Evolutionary conservation across 2,329 filamentous ascomycete species (phyloP).

Genomic region (Ophioceras dolichostomum): DNA sequence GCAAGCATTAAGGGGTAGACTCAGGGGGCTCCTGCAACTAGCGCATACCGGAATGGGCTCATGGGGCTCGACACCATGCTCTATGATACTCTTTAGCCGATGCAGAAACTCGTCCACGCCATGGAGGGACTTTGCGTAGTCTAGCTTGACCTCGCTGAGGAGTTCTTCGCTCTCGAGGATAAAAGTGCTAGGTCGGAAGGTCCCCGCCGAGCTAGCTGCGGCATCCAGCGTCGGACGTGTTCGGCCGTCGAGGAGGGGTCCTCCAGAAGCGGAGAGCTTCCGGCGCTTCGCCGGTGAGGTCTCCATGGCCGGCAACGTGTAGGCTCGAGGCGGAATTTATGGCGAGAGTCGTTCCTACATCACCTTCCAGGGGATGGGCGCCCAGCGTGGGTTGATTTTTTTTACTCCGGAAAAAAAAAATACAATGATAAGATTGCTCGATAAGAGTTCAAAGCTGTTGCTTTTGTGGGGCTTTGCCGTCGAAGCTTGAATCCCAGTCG

Average conservation of each 20-base stretch:
- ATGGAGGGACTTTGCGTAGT: conserved; percentile 35
- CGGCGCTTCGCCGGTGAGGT: conserved; percentile 3
- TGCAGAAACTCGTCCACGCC: conserved; percentile 37
- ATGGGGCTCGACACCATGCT: conserved; percentile 35
- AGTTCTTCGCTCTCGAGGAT: conserved; percentile 48
- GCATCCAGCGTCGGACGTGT: conserved; percentile 9
- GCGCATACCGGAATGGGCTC: conserved; percentile 36
- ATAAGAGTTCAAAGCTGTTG: not conserved
- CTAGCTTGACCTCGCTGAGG: conserved; percentile 38
- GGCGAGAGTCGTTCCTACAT: too few species aligned
- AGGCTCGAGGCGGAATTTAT: too few species aligned
- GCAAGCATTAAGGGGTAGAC: too few species aligned
- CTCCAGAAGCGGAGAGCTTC: conserved; percentile 1
- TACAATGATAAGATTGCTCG: not conserved
- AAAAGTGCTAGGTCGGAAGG: conserved; percentile 35
- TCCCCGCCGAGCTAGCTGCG: conserved; percentile 15
- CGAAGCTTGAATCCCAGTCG: too few species aligned
- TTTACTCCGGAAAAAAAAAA: not conserved
- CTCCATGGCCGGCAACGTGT: conserved; percentile 1
- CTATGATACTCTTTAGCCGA: conserved; percentile 38
- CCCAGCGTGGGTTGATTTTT: too few species aligned
- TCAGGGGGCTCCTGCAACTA: too few species aligned
- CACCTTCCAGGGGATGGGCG: too few species aligned
- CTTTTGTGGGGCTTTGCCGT: too few species aligned
- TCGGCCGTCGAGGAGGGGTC: not conserved